These are phyloP conservation scores for Triticum turgidum DNA, from an alignment of 176 grass and related monocot species.

Conservation along the genomic window DNA sequence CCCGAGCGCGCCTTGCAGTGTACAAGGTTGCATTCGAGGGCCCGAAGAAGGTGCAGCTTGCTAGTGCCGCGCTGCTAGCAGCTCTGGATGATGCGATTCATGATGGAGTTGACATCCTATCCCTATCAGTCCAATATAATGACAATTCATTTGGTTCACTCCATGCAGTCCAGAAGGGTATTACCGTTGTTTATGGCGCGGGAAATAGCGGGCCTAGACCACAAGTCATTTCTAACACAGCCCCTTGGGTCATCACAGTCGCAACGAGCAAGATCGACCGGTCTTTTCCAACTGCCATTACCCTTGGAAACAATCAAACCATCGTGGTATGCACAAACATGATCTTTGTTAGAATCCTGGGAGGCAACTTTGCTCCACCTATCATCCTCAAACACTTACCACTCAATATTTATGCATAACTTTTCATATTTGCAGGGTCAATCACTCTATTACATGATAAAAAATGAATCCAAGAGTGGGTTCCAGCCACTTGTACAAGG, in stretches of 20 bases:
- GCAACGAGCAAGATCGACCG: conserved; percentile 48
- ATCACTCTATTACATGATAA: conserved; percentile 36
- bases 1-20: conserved; percentile 44
- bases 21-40: conserved; percentile 34
- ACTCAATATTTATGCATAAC: not conserved
- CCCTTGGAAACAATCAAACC: conserved; percentile 43
- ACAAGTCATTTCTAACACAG: conserved; percentile 24
- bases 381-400: not conserved
- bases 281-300: conserved; percentile 43
- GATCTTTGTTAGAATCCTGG: conserved; percentile 1
- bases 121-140: not conserved
- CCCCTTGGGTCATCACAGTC: conserved; percentile 53
- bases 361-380: not conserved
- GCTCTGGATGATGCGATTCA: conserved; percentile 55
- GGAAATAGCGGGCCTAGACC: conserved; percentile 38
- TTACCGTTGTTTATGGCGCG: conserved; percentile 39
- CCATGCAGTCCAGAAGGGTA: conserved; percentile 46
- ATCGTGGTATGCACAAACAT: conserved; percentile 30
- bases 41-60: not conserved
- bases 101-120: conserved; percentile 48
- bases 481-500: conserved; percentile 27
- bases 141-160: conserved; percentile 25
- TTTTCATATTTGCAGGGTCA: conserved; percentile 35
- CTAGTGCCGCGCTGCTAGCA: conserved; percentile 24
- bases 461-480: conserved; percentile 14